Percentiles rank a stretch among this genome's conserved stretches.
These are phyloP conservation scores for Fusarium sp. DNA, from an alignment of 2,329 filamentous ascomycete species.

Conservation along the genomic window DNA sequence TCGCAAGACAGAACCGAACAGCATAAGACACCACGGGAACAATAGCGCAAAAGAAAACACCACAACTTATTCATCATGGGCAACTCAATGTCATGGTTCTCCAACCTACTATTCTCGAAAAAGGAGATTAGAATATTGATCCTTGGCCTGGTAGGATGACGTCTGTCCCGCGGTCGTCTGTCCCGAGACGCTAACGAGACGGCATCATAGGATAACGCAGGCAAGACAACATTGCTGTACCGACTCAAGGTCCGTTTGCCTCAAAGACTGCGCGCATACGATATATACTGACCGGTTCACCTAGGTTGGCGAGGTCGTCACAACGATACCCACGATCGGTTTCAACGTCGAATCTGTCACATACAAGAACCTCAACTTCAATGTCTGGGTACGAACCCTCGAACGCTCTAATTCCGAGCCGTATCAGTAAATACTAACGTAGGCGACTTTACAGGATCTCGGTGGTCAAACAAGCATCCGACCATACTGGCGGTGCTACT, in stretches of 20 bases:
- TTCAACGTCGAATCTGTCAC: conserved; percentile 99
- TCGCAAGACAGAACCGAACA: conserved; percentile 4
- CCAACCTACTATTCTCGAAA: conserved; percentile 84
- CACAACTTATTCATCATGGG: conserved; percentile 64
- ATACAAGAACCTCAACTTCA: conserved; percentile 98
- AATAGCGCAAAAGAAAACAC: conserved; percentile 21
- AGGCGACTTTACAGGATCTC: conserved; percentile 72
- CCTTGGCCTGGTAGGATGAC: conserved; percentile 79
- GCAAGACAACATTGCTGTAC: conserved; percentile 97
- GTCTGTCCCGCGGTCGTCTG: conserved; percentile 22
- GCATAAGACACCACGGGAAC: conserved; percentile 21
- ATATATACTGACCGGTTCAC: conserved; percentile 26
- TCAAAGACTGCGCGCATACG: not conserved
- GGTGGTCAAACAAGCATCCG: conserved; percentile 98
- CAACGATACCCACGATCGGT: conserved; percentile 98
- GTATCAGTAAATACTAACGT: conserved; percentile 17
- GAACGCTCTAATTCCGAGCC: not conserved
- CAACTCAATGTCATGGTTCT: conserved; percentile 75
- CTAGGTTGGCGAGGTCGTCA: conserved; percentile 97
- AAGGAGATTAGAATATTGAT: conserved; percentile 99
- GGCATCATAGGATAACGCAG: conserved; percentile 85
- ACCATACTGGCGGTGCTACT: conserved; percentile 99
- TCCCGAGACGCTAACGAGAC: conserved; percentile 37
- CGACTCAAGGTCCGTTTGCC: conserved; percentile 80
- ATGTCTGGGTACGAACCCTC: conserved; percentile 83